phyloP scores from a whole-genome alignment of 768 basidiomycete genomes.

The Tulasnella sp. region DNA sequence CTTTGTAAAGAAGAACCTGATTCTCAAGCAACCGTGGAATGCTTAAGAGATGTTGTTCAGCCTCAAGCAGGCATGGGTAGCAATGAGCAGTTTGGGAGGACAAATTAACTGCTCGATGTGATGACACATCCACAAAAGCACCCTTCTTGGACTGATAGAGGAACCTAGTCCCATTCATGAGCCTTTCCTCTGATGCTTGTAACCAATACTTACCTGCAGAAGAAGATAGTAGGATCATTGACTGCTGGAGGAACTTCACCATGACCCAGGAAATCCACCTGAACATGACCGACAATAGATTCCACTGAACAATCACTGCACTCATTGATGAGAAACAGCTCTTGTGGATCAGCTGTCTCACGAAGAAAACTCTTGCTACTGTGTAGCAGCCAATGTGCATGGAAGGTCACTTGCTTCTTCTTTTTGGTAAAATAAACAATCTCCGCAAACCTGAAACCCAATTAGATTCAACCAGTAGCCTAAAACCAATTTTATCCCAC shows the following conservation, averaged over 20 bases:
- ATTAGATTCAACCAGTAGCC: not conserved
- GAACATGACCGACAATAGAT: conserved; percentile 55
- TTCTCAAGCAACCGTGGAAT: conserved; percentile 42
- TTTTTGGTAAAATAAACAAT: conserved; percentile 59
- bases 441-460: conserved; percentile 62
- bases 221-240: conserved; percentile 50
- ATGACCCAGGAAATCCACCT: conserved; percentile 46
- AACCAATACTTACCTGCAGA: conserved; percentile 55
- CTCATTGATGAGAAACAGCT: conserved; percentile 62
- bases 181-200: not conserved
- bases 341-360: conserved; percentile 64
- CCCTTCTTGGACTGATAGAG: conserved; percentile 58
- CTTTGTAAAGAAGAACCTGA: conserved; percentile 54
- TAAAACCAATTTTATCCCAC: conserved; percentile 44
- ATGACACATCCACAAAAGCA: conserved; percentile 44
- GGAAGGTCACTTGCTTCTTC: conserved; percentile 47
- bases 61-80: not conserved
- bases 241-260: conserved; percentile 40
- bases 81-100: conserved; percentile 45
- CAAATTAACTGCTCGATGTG: not conserved
- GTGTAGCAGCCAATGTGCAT: conserved; percentile 79
- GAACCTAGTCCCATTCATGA: not conserved
- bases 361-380: conserved; percentile 62
- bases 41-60: conserved; percentile 45
- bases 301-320: conserved; percentile 54